Evolutionary conservation across 192 early-diverging fungal species (phyloP), one percentile per base, ranked within the genome.

Genomic region (Blastocladiella britannica): DNA sequence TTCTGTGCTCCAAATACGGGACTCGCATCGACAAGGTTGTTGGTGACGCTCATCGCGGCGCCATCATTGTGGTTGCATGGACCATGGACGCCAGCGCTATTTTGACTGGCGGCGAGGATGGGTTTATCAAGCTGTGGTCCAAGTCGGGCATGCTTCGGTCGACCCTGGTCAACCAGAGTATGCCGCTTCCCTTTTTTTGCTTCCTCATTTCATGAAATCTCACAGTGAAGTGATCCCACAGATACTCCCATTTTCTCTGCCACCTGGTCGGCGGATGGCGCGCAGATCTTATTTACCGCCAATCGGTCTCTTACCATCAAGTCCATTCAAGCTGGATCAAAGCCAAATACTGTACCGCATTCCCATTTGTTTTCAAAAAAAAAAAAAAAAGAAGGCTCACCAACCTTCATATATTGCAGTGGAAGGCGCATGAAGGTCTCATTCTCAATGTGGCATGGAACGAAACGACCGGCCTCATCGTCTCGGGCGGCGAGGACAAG

Each of bases 401-500:
- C n/a, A 20, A 47, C 37, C 37, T 20, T 47, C 37, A 37, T 47
- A 9, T 6, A 2, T 20, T 20, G 1, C n/a, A 77, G 74, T 78
- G 76, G 77, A 79, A 78, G 63, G 77, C 70, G 1, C 77, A 79
- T 55, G 77, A 79, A 30, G 74, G 76, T 3, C 61, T 78, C 18
- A 69, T 79, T 29, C 60, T 79, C 8, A 69, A 71, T 53, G 72
- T 68, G 1, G 77, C 75, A 55, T 79, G 77, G 77, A 77, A 71
- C 55, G 55, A 73, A 28, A 73, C 73, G 5, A 76, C 68, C 53
- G 65, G 67, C 54, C 58, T 76, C 6, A 79, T 79, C 22, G 53
- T 79, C n/a, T 79, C 77, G 18, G 75, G 71, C 20, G 71, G 77
- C n/a, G 77, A 79, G 70, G 77, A 79, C 60, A 66, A 67, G 31